Conservation (phyloP, 129 eudicot species). For the Centella asiatica region DNA sequence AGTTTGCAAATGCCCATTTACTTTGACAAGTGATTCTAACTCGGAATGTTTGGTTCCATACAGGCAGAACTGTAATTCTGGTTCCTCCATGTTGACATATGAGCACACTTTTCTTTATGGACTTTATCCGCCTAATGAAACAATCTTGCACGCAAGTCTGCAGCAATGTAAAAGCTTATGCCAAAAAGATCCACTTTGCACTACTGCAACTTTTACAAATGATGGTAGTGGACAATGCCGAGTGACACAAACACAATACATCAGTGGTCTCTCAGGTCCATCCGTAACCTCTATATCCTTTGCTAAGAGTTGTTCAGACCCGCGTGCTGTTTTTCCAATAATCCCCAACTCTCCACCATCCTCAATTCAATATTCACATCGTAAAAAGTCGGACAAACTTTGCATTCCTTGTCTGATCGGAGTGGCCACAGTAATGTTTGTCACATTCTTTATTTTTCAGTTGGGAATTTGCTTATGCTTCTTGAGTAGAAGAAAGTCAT, state of each 20-base stretch:
- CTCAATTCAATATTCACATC: slow-evolving; percentile 7
- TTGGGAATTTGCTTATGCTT: slow-evolving; percentile 33
- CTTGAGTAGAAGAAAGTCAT: slow-evolving; percentile 17
- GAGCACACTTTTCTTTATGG: slow-evolving; percentile 52
- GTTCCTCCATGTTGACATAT: slow-evolving; percentile 35
- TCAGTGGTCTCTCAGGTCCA: slow-evolving; percentile 41
- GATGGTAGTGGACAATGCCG: slow-evolving; percentile 44
- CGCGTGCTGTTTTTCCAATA: slow-evolving; percentile 43
- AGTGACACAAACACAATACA: slow-evolving; percentile 43
- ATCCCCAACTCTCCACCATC: slow-evolving; percentile 26
- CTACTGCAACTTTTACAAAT: slow-evolving; percentile 49
- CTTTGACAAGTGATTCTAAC: slow-evolving; percentile 18
- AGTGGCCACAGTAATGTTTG: slow-evolving; percentile 36
- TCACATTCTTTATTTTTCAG: slow-evolving; percentile 34
- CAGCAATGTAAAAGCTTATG: slow-evolving; percentile 39
- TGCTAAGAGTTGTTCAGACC: slow-evolving; percentile 52
- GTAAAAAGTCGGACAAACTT: slow-evolving; percentile 10
- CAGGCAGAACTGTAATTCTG: slow-evolving; percentile 38
- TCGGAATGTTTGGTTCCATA: slow-evolving; percentile 53
- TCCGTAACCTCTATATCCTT: slow-evolving; percentile 36
- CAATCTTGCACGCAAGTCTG: slow-evolving; percentile 30
- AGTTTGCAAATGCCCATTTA: slow-evolving; percentile 52
- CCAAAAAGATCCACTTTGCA: slow-evolving; percentile 49
- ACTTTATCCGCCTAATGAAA: slow-evolving; percentile 53
- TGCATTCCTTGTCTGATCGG: slow-evolving; percentile 44